Evolutionary conservation across 345 rosid genomes (phyloP), one percentile per base, ranked within the genome.

Genomic region (Acer saccharum): DNA sequence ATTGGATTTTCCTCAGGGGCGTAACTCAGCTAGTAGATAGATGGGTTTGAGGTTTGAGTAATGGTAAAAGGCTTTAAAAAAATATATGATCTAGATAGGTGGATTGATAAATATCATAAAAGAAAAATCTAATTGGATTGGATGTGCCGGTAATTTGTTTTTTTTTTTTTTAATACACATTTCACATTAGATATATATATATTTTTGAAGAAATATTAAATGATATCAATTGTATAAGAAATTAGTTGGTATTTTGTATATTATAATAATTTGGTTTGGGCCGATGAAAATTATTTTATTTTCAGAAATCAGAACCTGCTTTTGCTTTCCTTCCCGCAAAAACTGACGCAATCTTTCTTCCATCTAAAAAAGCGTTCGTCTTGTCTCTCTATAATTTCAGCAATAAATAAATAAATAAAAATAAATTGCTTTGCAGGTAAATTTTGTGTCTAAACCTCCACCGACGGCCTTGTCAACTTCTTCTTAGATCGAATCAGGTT

Each of bases 241-340:
- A n/a, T 8, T 3, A 20, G 54, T 23, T 14, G 17, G 0, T 12
- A 8, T 8, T 43, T 43, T 43, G 1, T 71, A 25, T 1, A 5
- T 48, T 16, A 74, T 6, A 58, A 58, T n/a, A 64, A 64, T 23
- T 44, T 44, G 50, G 50, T 10, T 8, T 44, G 50, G 50, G 11
- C 50, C 1, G 50, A 1, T 2, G 3, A 14, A 35, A 54, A 55
- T 25, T 39, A 70, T 29, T n/a, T 65, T 46, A 54, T 18, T 8
- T 43, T 7, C 29, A 23, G 62, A 13, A 0, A 27, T 7, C 29
- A 23, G 62, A 13, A 0, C 14, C 32, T 0, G 43, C 60, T 65
- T 58, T 77, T 60, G 63, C 83, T 78, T 78, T 48, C 61, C 18
- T 74, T 80, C 86, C 89, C 81, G 86, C 86, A 86, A 76, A 86